Evolutionary conservation across 495 filamentous ascomycete species (phyloP), one percentile per base, ranked within the genome.

Genomic region (Xylona heveae): DNA sequence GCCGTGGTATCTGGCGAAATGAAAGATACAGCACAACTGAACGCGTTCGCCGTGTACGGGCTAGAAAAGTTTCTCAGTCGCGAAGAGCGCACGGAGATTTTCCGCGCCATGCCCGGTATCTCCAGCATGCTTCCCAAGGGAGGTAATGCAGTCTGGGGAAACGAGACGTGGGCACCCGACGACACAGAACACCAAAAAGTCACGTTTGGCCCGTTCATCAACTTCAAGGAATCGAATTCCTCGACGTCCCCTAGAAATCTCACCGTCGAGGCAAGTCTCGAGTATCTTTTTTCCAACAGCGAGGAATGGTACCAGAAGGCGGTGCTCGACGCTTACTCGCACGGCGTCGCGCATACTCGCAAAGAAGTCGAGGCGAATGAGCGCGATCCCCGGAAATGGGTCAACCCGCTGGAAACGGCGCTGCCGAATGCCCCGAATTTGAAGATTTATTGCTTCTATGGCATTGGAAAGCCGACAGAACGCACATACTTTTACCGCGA

Each of bases 381-480:
- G 38, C 55, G 66, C 12, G 66, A 83, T 37, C 74, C 70, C 3
- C 57, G 62, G 24, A 95, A 85, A 46, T 97, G 88, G 88, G 63
- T 91, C 27, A 97, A 97, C 49, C 88, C 88, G 0, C 66, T 97
- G 14, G 90, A 95, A 44, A 75, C 81, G 1, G 70, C 90, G 5
- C 61, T 97, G 0, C 88, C 88, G 0, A 59, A 76, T 28, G 88
- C 88, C 9, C 88, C 88, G 0, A 77, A 70, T 45, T 63, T 97
- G 50, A 94, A 92, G 58, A 79, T 97, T 13, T 97, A 88, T 49
- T 97, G 88, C 53, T 95, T 97, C 58, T 95, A 97, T 49, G 88
- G 40, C 22, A 64, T 91, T 17, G 80, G 77, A 5, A 95, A 95
- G 50, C 72, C 77, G 8, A 93, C 84, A 0, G 84, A 95, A 50